Conservation (phyloP, 768 basidiomycete genomes). For the Mycena crocata region DNA sequence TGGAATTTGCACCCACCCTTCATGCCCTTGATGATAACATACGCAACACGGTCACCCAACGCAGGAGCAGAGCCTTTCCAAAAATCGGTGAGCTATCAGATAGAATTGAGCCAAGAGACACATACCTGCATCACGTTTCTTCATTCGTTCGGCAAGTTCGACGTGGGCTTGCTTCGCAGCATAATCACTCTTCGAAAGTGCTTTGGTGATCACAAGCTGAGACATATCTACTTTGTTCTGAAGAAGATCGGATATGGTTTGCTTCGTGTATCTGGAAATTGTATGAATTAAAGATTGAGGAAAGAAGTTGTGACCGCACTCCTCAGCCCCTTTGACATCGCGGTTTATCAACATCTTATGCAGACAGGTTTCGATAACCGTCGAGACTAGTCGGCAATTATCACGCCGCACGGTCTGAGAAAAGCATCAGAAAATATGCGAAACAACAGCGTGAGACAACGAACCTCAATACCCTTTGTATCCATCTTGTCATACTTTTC, state of each 20-base stretch:
- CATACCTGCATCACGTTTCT: constrained; percentile 90
- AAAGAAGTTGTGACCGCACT: constrained; percentile 63
- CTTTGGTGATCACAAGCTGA: constrained; percentile 98
- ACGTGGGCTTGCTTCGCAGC: constrained; percentile 96
- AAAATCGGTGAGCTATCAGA: background rate
- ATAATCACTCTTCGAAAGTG: constrained; percentile 92
- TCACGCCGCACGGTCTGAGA: constrained; percentile 94
- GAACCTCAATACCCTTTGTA: constrained; percentile 97
- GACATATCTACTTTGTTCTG: constrained; percentile 99
- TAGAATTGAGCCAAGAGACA: constrained; percentile 2
- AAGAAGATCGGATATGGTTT: constrained; percentile 90
- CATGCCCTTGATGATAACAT: constrained; percentile 96
- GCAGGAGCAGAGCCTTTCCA: constrained; percentile 91
- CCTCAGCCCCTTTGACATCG: constrained; percentile 93
- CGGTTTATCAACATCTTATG: constrained; percentile 98
- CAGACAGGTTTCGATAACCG: constrained; percentile 97
- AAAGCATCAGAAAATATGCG: constrained; percentile 8
- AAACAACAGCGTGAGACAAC: constrained; percentile 32
- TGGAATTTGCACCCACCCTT: constrained; percentile 74
- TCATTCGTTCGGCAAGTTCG: constrained; percentile 96
- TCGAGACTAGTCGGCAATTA: constrained; percentile 98
- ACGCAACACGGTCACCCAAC: constrained; percentile 98
- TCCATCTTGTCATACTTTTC: constrained; percentile 99
- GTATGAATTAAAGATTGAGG: constrained; percentile 16
- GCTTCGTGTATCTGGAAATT: constrained; percentile 84